Evolutionary conservation across 306 rosid species (phyloP), one percentile per base, ranked within the genome.

Genomic region (Lathyrus sativus): DNA sequence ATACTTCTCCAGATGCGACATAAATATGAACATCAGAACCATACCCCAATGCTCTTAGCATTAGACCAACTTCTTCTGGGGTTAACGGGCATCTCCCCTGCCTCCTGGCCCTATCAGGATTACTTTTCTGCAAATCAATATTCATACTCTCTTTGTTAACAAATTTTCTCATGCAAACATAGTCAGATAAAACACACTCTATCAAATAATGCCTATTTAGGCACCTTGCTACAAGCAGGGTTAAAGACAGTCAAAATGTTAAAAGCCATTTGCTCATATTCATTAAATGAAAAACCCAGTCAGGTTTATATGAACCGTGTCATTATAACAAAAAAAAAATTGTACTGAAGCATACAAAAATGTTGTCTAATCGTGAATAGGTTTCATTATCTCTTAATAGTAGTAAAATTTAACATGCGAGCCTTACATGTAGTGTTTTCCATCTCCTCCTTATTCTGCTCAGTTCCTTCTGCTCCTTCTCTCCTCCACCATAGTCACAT

Each of bases 31-130:
- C 88, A 54, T 88, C 89, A 42, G 86, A 85, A 59, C 91, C 92
- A 87, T 90, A 95, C 26, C 99, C 99, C 72, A 95, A 76, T 3
- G 92, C 99, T 84, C 99, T 90, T 57, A 95, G 82, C 99, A 95
- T 90, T 80, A 95, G 87, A 80, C 97, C 99, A 63, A 90, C 99
- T 86, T 95, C 99, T 85, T 88, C 97, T 13, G 99, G 99, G 68
- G 99, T 95, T 53, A 95, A 89, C 48, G 99, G 99, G 78, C 99
- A 95, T 83, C 68, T 95, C 66, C 99, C 97, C 75, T 90, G 99
- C 80, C 97, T 95, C 86, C 99, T 87, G 78, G 82, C 88, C 84
- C 87, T 95, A 26, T 90, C 96, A 61, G 99, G 97, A 71, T 95
- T 90, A 84, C 86, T 82, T 70, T 41, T 80, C 95, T 95, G 90